A percentile compares a stretch with the other conserved stretches of the same genome.
Conservation (phyloP, 2,329 filamentous ascomycete species). For the Sordariomycetes sp. region DNA sequence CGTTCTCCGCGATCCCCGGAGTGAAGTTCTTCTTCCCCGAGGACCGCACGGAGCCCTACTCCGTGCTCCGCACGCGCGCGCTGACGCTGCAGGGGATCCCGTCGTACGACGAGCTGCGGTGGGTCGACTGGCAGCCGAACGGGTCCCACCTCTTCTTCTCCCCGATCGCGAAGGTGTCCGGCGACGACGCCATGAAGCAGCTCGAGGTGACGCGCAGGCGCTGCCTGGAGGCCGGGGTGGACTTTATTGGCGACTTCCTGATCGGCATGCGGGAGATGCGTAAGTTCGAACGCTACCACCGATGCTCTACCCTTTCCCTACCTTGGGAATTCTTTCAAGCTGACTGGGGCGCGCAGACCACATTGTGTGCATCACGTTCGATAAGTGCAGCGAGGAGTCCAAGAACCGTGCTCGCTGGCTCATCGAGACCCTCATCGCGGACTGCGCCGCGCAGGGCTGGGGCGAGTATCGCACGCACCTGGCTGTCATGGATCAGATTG, state of each 20-base stretch:
- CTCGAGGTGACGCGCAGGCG: slow-evolving; percentile 18
- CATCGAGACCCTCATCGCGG: slow-evolving; percentile 26
- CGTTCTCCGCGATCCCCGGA: background rate
- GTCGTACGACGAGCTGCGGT: slow-evolving; percentile 25
- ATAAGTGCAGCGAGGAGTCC: slow-evolving; percentile 26
- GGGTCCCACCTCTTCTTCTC: slow-evolving; percentile 23
- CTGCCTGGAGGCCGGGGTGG: slow-evolving; percentile 14
- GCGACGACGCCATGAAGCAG: slow-evolving; percentile 21
- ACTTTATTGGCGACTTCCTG: slow-evolving; percentile 18
- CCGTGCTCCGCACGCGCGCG: slow-evolving; percentile 8
- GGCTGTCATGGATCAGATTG: slow-evolving; percentile 34
- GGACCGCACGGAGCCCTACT: background rate
- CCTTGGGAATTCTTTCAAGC: background rate
- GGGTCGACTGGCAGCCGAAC: slow-evolving; percentile 23
- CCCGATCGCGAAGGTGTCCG: slow-evolving; percentile 22
- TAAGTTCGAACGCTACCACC: too few species aligned
- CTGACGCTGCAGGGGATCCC: slow-evolving; percentile 22
- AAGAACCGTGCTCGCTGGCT: slow-evolving; percentile 19
- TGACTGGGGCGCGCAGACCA: background rate
- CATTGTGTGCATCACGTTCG: slow-evolving; percentile 18
- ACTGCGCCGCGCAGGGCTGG: slow-evolving; percentile 28
- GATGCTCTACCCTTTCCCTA: background rate
- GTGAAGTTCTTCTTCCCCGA: background rate
- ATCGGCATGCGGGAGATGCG: slow-evolving; percentile 14
- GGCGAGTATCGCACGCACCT: slow-evolving; percentile 36